Conservation (phyloP, 2,329 filamentous ascomycete species). For the Colletotrichum scovillei region DNA sequence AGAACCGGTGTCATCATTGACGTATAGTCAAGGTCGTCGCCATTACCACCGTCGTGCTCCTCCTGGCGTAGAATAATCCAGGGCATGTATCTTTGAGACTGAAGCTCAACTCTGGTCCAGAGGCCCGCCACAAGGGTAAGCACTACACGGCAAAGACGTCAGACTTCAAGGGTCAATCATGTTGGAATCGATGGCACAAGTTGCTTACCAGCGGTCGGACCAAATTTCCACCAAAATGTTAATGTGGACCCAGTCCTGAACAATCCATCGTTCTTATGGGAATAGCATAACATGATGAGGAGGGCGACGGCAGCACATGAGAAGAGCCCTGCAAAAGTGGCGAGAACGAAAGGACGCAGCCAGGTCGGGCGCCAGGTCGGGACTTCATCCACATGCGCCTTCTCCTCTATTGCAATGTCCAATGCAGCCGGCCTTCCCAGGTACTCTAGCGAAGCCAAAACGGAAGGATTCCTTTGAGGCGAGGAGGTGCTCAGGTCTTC, state of each 20-base stretch:
- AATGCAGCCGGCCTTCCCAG: too few relatives aligned
- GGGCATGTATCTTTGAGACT: constrained; percentile 14
- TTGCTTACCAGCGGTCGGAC: constrained; percentile 3
- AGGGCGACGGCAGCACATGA: background rate
- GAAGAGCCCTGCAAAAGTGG: background rate
- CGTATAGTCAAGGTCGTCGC: constrained; percentile 12
- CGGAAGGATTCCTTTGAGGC: too few relatives aligned
- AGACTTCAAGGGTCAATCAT: background rate
- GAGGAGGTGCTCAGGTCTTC: too few relatives aligned
- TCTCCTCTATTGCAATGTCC: too few relatives aligned
- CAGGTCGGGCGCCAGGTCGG: background rate
- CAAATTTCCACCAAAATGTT: constrained; percentile 1
- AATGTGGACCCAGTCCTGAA: background rate
- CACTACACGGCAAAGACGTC: background rate
- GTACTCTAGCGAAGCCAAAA: too few relatives aligned
- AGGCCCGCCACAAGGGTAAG: constrained; percentile 3
- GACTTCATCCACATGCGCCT: too few relatives aligned
- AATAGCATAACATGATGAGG: background rate
- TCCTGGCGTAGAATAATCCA: background rate
- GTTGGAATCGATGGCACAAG: too few relatives aligned
- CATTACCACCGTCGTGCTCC: background rate
- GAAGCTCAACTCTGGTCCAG: constrained; percentile 8
- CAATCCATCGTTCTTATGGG: background rate
- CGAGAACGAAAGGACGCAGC: background rate
- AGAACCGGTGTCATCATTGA: constrained; percentile 7